A percentile compares a stretch with the other conserved stretches of the same genome.
Conservation (phyloP, 164 flowering plant species). For the Vitis labrusca region DNA sequence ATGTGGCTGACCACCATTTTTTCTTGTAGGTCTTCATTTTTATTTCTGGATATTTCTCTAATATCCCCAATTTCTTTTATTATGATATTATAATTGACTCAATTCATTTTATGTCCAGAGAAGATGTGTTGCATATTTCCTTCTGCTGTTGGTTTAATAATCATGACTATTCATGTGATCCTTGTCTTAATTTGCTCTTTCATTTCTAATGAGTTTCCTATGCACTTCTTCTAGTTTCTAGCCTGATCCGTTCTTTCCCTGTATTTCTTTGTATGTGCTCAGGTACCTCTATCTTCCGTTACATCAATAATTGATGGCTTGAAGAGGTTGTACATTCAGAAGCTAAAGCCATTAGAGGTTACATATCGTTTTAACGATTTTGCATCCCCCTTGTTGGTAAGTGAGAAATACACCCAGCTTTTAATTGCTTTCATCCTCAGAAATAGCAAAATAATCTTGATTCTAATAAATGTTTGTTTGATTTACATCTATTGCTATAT, state of each 20-base stretch:
- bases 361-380: constrained; percentile 89
- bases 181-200: neutral
- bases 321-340: constrained; percentile 81
- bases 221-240: neutral
- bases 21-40: no score
- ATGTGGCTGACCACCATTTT: no score
- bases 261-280: constrained; percentile 4
- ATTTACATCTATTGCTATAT: neutral
- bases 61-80: no score
- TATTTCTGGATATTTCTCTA: no score
- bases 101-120: no score
- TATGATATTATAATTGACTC: no score
- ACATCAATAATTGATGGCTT: constrained; percentile 94
- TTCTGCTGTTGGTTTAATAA: no score
- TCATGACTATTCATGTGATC: neutral
- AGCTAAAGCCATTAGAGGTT: constrained; percentile 88
- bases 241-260: neutral
- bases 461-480: neutral
- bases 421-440: neutral
- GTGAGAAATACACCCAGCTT: constrained; percentile 16
- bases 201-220: neutral
- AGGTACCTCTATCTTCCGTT: constrained; percentile 65
- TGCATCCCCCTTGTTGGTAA: constrained; percentile 85
- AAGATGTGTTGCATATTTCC: no score
- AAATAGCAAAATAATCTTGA: neutral